A percentile compares a stretch with the other conserved stretches of the same genome.
Evolutionary conservation across 2,329 filamentous ascomycete genomes (phyloP).

Genomic region (Tympanopsis confertula): DNA sequence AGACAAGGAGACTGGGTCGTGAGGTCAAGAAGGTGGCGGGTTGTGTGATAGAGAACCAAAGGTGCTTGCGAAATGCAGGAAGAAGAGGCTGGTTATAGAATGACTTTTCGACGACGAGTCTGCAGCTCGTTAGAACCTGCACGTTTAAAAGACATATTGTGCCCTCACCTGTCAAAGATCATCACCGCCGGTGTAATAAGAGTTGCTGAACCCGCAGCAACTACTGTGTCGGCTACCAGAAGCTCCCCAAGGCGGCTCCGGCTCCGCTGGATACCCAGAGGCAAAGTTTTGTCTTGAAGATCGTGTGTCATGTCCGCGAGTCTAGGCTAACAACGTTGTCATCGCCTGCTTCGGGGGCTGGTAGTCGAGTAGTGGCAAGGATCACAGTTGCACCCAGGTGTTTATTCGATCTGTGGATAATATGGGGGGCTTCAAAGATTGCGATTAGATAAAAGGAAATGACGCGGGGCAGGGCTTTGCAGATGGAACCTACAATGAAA

Average conservation of each 20-base stretch:
- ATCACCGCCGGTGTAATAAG: neutral
- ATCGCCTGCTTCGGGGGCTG: too few relatives aligned
- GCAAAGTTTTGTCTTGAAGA: too few relatives aligned
- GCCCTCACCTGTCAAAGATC: neutral
- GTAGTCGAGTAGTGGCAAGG: too few relatives aligned
- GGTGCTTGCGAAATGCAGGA: constrained; percentile 8
- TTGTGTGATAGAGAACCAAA: constrained; percentile 1
- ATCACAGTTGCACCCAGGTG: too few relatives aligned
- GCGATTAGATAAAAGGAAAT: too few relatives aligned
- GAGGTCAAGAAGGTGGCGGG: neutral
- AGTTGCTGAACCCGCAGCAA: constrained; percentile 1
- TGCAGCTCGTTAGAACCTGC: neutral
- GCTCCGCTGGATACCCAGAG: too few relatives aligned
- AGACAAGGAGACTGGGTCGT: neutral
- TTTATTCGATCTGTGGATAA: too few relatives aligned
- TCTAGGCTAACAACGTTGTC: too few relatives aligned
- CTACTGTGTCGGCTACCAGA: neutral
- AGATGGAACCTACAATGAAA: too few relatives aligned
- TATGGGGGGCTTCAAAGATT: too few relatives aligned
- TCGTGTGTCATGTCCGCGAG: too few relatives aligned
- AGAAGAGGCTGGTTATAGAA: neutral
- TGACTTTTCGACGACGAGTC: constrained; percentile 1
- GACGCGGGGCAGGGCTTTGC: too few relatives aligned
- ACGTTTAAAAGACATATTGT: neutral
- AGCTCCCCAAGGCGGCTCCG: neutral